These are phyloP conservation scores for Aspergillus sclerotiicarbonarius DNA, from an alignment of 495 filamentous ascomycete species.

Conservation along the genomic window DNA sequence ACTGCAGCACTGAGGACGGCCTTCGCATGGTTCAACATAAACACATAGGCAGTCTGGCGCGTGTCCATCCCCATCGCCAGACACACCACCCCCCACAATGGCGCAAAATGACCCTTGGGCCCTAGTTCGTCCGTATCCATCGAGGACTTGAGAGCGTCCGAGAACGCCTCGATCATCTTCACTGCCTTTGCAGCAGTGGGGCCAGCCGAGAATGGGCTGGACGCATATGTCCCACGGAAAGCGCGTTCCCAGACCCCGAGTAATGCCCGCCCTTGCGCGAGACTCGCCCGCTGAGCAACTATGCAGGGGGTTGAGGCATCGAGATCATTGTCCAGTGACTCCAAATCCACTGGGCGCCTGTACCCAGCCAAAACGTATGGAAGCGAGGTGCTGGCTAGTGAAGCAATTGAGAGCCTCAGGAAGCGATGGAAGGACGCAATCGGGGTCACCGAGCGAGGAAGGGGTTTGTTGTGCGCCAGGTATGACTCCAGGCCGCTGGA, in stretches of 20 bases:
- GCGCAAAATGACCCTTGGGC: slow-evolving; percentile 67
- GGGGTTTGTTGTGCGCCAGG: slow-evolving; percentile 69
- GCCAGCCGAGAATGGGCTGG: slow-evolving; percentile 6
- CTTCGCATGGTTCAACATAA: slow-evolving; percentile 84
- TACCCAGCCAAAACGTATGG: slow-evolving; percentile 83
- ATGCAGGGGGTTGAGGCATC: slow-evolving; percentile 85
- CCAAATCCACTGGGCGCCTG: slow-evolving; percentile 54
- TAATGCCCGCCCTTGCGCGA: slow-evolving; percentile 82
- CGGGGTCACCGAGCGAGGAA: slow-evolving; percentile 31
- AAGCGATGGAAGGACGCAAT: slow-evolving; percentile 65
- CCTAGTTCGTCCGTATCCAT: slow-evolving; percentile 32
- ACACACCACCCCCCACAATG: slow-evolving; percentile 75
- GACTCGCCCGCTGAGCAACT: slow-evolving; percentile 79
- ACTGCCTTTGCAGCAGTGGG: slow-evolving; percentile 22
- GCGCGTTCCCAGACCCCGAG: slow-evolving; percentile 86
- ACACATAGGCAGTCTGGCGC: slow-evolving; percentile 75
- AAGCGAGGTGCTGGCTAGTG: slow-evolving; percentile 74
- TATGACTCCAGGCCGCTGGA: slow-evolving; percentile 92
- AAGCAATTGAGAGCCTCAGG: slow-evolving; percentile 72
- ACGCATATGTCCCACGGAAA: slow-evolving; percentile 44
- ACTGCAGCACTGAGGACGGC: slow-evolving; percentile 87
- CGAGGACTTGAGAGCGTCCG: slow-evolving; percentile 36
- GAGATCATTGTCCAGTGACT: slow-evolving; percentile 73
- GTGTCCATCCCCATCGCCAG: slow-evolving; percentile 58
- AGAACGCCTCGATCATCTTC: slow-evolving; percentile 35